A percentile compares a stretch with the other conserved stretches of the same genome.
These are phyloP conservation scores for Hydnum rufescens DNA, from an alignment of 768 basidiomycete species.

Conservation along the genomic window DNA sequence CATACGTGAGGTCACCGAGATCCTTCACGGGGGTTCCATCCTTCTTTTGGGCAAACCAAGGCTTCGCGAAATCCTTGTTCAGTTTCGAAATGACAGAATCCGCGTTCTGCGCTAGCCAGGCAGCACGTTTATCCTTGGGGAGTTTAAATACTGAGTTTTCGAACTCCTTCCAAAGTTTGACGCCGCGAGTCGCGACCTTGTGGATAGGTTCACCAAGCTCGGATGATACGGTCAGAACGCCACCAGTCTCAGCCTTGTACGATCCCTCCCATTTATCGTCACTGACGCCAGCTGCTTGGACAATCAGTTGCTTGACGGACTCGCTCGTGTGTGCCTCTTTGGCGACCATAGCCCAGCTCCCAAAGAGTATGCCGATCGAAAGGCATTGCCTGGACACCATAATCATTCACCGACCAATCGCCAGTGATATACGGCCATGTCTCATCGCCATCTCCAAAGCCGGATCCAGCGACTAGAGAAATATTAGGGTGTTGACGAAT, in stretches of 20 bases:
- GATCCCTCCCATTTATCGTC: conserved; percentile 88
- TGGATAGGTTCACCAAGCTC: conserved; percentile 98
- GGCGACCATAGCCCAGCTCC: conserved; percentile 94
- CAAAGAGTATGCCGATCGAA: conserved; percentile 96
- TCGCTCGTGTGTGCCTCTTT: conserved; percentile 93
- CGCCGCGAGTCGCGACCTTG: conserved; percentile 92
- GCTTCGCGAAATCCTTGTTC: conserved; percentile 90
- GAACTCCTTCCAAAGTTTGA: conserved; percentile 98
- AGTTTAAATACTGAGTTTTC: conserved; percentile 91
- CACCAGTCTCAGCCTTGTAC: conserved; percentile 83
- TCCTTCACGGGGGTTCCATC: conserved; percentile 67
- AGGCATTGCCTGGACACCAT: conserved; percentile 84
- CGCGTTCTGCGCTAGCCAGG: conserved; percentile 73
- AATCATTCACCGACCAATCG: conserved; percentile 75
- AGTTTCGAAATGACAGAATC: conserved; percentile 69
- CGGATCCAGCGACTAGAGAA: conserved; percentile 78
- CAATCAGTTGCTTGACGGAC: conserved; percentile 94
- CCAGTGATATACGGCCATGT: conserved; percentile 94
- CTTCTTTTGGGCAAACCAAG: conserved; percentile 96
- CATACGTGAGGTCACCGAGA: conserved; percentile 94
- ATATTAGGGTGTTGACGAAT: conserved; percentile 86
- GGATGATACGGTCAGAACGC: conserved; percentile 89
- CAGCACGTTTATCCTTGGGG: conserved; percentile 82
- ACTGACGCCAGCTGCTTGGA: conserved; percentile 79
- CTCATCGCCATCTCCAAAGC: conserved; percentile 88